Base-by-base conservation (phyloP, 2,329 filamentous ascomycete genomes). In the Knufia petricola region DNA sequence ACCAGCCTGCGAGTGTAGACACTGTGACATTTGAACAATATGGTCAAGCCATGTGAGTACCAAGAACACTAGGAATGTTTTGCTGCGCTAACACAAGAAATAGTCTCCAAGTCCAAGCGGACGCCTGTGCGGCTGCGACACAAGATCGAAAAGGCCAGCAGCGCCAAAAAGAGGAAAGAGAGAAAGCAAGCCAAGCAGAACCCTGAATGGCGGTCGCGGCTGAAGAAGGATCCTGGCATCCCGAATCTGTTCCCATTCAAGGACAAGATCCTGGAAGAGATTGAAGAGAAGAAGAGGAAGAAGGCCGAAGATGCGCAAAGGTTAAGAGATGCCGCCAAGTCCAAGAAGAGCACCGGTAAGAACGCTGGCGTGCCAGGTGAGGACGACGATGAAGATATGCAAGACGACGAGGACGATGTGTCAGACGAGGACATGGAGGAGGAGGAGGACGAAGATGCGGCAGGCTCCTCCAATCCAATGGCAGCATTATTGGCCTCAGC, bases 231-330 rank as follows among this genome's bases (percentile, higher is more conserved):
- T 61, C 92, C 90, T 20, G 92, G 92, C 42, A 95, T 98, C 54
- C 92, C 92, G 34, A 98, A 96, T 64, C 71, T 95, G 30, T 98
- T 95, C 71, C 92, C 92, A 1, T 95, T 92, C 76, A 98, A 98
- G 73, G 89, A 95, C 66, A 89, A 85, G 74, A 78, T 98, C 23
- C 77, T 98, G 28, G 81, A 89, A 50, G 88, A 98, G 68, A 94
- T 98, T 59, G 92, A 98, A 70, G 87, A 95, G 69, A 84, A 80
- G 60, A 84, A 84, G 63, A 72, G 83, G 57, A 73, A 78, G 65
- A 95, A 90, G 72, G 80, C 81, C 55, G 88, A 95, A 62, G 87
- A 95, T 62, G 76, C 77, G 50, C 74, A 78, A 65, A 78, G 78
- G 63, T 76, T 79, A 59, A 79, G 79, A 54, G 85, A 94, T 62